phyloP scores from a whole-genome alignment of 176 grass and related monocot genomes.

The Bromus sterilis region DNA sequence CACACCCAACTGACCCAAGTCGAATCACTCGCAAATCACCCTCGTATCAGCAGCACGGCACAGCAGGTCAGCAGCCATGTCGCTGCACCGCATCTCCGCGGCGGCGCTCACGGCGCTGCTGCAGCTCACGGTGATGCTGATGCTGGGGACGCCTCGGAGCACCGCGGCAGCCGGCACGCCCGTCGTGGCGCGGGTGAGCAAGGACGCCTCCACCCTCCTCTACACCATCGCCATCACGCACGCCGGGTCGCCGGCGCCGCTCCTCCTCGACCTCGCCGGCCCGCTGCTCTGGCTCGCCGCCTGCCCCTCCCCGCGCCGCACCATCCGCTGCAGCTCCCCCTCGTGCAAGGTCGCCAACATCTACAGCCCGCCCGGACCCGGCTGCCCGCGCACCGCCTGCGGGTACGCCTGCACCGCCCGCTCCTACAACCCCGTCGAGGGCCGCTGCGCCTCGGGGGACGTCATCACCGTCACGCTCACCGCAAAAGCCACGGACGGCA shows the following conservation, averaged over 20 bases:
- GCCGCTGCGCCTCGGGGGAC: background rate
- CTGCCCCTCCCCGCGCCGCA: background rate
- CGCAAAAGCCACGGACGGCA: constrained; percentile 25
- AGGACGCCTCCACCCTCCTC: background rate
- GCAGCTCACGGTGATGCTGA: too few relatives aligned
- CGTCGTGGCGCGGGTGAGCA: background rate
- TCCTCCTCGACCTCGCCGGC: constrained; percentile 6
- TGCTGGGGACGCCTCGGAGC: background rate
- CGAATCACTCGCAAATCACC: too few relatives aligned
- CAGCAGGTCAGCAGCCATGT: too few relatives aligned
- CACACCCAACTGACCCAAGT: too few relatives aligned
- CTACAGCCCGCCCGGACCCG: background rate
- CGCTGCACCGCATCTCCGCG: too few relatives aligned
- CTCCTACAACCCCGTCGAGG: background rate
- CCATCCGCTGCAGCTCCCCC: background rate
- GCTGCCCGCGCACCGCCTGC: background rate
- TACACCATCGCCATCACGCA: too few relatives aligned
- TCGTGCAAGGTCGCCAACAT: background rate
- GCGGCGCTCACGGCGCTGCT: too few relatives aligned
- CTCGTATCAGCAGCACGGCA: too few relatives aligned
- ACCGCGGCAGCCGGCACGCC: background rate
- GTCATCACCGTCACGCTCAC: background rate
- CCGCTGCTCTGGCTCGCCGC: background rate
- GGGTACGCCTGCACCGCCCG: constrained; percentile 5
- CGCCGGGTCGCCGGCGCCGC: background rate